These are phyloP conservation scores for Hypomyces perniciosus DNA, from an alignment of 2,329 filamentous ascomycete genomes.

Conservation along the genomic window DNA sequence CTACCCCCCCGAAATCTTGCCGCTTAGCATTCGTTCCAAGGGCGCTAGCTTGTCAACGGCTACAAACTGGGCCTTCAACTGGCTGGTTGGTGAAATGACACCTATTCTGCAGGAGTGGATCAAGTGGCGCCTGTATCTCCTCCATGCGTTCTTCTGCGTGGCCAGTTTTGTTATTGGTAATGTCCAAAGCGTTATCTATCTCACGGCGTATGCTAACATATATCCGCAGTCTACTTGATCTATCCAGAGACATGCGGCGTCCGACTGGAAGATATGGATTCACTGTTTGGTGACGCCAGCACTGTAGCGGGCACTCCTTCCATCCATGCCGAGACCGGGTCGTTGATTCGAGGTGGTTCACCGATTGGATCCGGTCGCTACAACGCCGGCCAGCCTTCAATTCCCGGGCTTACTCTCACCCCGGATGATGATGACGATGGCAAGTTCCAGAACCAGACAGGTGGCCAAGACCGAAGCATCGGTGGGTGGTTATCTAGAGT, in stretches of 20 bases:
- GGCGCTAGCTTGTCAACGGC: constrained; percentile 94
- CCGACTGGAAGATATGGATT: constrained; percentile 93
- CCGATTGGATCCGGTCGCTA: constrained; percentile 64
- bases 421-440: constrained; percentile 53
- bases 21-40: constrained; percentile 93
- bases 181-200: constrained; percentile 30
- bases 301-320: constrained; percentile 73
- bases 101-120: constrained; percentile 89
- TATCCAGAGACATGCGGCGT: constrained; percentile 97
- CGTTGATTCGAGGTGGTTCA: constrained; percentile 71
- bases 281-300: constrained; percentile 87
- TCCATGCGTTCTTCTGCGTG: constrained; percentile 96
- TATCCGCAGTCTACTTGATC: constrained; percentile 76
- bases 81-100: constrained; percentile 92
- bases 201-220: constrained; percentile 1
- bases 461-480: constrained; percentile 36
- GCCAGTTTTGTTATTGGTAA: constrained; percentile 93
- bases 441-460: constrained; percentile 34
- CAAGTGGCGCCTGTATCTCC: constrained; percentile 85
- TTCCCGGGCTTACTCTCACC: constrained; percentile 77
- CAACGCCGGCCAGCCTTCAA: constrained; percentile 54
- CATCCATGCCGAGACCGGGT: constrained; percentile 68
- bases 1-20: constrained; percentile 96
- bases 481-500: constrained; percentile 45
- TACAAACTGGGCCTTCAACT: constrained; percentile 98